Percentiles rank a stretch among this genome's conserved stretches.
Evolutionary conservation across 306 rosid genomes (phyloP).

Genomic region (Coriaria nepalensis): DNA sequence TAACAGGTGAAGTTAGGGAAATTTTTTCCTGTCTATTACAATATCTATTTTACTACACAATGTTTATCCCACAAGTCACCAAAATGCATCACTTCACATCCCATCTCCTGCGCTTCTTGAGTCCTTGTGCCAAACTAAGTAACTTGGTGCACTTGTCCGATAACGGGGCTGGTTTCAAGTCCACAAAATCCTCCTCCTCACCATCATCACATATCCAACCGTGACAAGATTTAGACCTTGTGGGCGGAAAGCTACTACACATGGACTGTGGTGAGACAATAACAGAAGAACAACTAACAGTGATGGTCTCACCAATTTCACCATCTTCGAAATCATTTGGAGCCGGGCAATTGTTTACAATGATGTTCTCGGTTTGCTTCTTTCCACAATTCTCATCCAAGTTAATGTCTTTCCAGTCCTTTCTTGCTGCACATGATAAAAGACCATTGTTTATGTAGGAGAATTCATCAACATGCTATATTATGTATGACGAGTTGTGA

Average conservation of each 20-base stretch:
- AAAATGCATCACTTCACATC: conserved; percentile 23
- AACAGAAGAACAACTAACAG: conserved; percentile 4
- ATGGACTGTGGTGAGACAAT: not conserved
- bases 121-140: conserved; percentile 3
- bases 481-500: no score
- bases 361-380: not conserved
- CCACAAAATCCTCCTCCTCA: conserved; percentile 14
- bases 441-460: no score
- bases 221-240: conserved; percentile 22
- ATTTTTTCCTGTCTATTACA: not conserved
- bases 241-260: not conserved
- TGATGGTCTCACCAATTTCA: conserved; percentile 3
- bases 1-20: not conserved
- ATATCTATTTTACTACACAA: not conserved
- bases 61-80: not conserved
- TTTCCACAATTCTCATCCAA: not conserved
- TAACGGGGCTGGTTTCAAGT: conserved; percentile 15
- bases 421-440: no score
- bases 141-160: conserved; percentile 16
- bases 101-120: conserved; percentile 40
- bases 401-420: not conserved
- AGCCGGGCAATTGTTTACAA: not conserved
- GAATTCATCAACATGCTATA: no score
- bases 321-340: conserved; percentile 3
- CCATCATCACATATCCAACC: conserved; percentile 34